These are phyloP conservation scores for Oryza australiensis DNA, from an alignment of 176 grass and related monocot species.

Conservation along the genomic window DNA sequence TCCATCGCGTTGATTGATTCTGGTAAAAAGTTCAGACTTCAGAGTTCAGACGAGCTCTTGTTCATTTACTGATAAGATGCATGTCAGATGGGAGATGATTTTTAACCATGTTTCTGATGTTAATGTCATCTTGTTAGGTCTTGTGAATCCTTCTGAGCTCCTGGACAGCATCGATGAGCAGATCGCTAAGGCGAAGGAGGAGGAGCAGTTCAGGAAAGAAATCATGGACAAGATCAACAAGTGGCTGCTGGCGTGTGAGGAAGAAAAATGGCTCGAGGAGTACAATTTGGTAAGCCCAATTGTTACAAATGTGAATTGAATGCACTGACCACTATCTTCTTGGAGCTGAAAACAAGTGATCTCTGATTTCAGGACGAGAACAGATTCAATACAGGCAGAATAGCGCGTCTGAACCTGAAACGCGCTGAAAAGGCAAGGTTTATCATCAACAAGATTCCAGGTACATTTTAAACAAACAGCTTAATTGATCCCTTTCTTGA, in stretches of 20 bases:
- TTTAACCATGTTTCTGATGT: neutral
- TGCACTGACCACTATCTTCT: neutral
- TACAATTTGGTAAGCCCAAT: constrained; percentile 38
- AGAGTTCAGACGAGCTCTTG: neutral
- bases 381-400: constrained; percentile 61
- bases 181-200: constrained; percentile 51
- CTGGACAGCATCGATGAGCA: constrained; percentile 61
- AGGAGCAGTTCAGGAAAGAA: constrained; percentile 54
- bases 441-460: constrained; percentile 56
- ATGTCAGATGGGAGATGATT: neutral
- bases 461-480: neutral
- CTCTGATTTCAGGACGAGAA: constrained; percentile 50
- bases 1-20: constrained; percentile 61
- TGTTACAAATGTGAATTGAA: neutral
- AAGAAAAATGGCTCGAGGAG: constrained; percentile 63
- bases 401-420: constrained; percentile 55
- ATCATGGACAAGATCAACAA: constrained; percentile 71
- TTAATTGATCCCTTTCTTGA: neutral
- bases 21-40: constrained; percentile 26
- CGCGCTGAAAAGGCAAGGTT: constrained; percentile 65
- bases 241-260: constrained; percentile 67
- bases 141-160: constrained; percentile 58
- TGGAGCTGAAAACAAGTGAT: neutral
- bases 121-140: constrained; percentile 11
- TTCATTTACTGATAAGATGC: neutral